Evolutionary conservation across 441 rosid species (phyloP).

Genomic region (Euphorbia neoarborescens): DNA sequence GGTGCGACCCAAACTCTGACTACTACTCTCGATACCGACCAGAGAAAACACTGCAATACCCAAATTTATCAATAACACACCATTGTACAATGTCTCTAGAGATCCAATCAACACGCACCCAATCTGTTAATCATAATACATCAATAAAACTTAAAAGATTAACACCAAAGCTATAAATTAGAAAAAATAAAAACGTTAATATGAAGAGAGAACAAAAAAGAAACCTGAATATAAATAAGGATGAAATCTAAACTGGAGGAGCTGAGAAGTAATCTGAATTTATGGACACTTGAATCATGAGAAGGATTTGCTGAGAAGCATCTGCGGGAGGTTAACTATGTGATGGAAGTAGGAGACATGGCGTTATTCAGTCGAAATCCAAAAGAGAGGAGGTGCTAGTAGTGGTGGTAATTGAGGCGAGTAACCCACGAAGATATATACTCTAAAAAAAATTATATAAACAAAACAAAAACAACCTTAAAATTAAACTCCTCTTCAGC

Average conservation of each 20-base stretch:
- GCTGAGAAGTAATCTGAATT: no score
- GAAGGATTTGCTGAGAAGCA: no score
- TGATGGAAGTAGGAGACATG: no score
- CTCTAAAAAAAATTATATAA: no score
- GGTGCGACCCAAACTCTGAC: slow-evolving; percentile 75
- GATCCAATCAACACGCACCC: slow-evolving; percentile 88
- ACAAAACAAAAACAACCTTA: no score
- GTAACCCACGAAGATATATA: no score
- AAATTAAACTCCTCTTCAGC: no score
- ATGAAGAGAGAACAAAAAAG: not conserved
- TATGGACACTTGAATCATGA: no score
- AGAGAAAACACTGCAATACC: slow-evolving; percentile 75
- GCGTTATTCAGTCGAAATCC: no score
- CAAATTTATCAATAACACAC: slow-evolving; percentile 63
- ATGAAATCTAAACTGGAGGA: slow-evolving; percentile 64
- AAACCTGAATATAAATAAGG: slow-evolving; percentile 81
- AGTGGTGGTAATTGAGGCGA: no score
- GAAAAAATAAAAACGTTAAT: not conserved
- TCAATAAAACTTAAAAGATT: not conserved
- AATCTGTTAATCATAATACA: slow-evolving; percentile 38
- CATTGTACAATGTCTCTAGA: slow-evolving; percentile 74
- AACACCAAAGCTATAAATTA: not conserved
- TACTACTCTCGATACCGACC: slow-evolving; percentile 82
- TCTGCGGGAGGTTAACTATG: no score
- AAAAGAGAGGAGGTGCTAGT: no score